Evolutionary conservation across 2,329 filamentous ascomycete genomes (phyloP).

Genomic region (Arthrobotrys conoides): DNA sequence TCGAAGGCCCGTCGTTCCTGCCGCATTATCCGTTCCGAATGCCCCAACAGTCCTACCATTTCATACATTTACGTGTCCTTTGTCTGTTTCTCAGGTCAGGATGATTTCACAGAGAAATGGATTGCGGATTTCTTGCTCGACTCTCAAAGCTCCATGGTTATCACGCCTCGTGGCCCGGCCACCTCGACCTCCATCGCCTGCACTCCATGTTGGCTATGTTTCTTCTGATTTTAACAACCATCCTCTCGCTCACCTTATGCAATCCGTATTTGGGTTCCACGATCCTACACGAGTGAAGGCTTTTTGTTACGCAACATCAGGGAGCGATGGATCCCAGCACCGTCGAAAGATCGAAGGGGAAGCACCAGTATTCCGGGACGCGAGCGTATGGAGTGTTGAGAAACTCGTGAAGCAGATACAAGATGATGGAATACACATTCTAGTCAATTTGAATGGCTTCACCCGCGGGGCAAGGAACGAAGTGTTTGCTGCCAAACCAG

Average conservation of each 20-base stretch:
- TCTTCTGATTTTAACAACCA: slow-evolving; percentile 99
- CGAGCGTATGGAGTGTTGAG: slow-evolving; percentile 87
- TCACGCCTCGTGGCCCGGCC: slow-evolving; percentile 85
- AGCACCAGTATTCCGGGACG: slow-evolving; percentile 90
- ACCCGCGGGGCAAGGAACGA: slow-evolving; percentile 97
- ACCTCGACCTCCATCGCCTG: slow-evolving; percentile 82
- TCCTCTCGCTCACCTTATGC: slow-evolving; percentile 95
- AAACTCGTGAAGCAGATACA: slow-evolving; percentile 88
- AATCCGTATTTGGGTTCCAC: slow-evolving; percentile 96
- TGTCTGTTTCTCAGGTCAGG: slow-evolving; percentile 91
- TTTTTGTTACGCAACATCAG: slow-evolving; percentile 95
- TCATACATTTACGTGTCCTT: slow-evolving; percentile 95
- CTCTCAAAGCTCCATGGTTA: slow-evolving; percentile 88
- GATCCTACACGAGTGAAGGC: slow-evolving; percentile 80
- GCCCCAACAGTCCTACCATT: slow-evolving; percentile 96
- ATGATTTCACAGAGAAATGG: slow-evolving; percentile 96
- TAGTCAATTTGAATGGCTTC: slow-evolving; percentile 98
- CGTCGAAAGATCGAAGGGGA: slow-evolving; percentile 93
- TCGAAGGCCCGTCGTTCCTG: slow-evolving; percentile 79
- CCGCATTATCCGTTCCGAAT: slow-evolving; percentile 80
- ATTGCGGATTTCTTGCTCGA: slow-evolving; percentile 90
- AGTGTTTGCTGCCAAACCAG: slow-evolving; percentile 92
- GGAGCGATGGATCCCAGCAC: slow-evolving; percentile 89
- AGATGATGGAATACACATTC: slow-evolving; percentile 88
- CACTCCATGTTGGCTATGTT: slow-evolving; percentile 93